Conservation (phyloP, 192 early-diverging fungal species). For the Mortierella hygrophila region DNA sequence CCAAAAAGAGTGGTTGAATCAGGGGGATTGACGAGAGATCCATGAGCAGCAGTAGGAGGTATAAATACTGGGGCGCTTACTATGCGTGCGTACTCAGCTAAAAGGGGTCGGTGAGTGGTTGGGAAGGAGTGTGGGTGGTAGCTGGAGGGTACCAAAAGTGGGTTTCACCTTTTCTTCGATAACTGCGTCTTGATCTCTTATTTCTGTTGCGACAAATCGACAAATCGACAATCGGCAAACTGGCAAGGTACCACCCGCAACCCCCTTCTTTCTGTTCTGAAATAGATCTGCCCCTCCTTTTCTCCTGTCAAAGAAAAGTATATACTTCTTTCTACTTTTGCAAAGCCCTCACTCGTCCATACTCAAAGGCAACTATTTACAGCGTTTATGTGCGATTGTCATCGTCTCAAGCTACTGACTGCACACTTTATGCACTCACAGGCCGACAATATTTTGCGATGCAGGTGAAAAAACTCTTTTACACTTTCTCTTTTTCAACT, state of each 20-base stretch:
- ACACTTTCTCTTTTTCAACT: no score
- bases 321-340: background rate
- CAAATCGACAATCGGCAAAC: background rate
- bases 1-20: background rate
- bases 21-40: background rate
- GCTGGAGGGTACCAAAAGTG: background rate
- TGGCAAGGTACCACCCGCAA: background rate
- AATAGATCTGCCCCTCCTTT: background rate
- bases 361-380: no score
- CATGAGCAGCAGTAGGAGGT: background rate
- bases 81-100: background rate
- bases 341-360: no score
- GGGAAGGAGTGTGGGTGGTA: background rate
- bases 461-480: no score
- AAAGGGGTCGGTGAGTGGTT: background rate
- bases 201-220: background rate
- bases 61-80: background rate
- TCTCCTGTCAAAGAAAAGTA: background rate
- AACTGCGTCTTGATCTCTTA: background rate
- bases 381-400: no score
- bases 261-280: background rate
- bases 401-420: no score
- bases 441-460: no score
- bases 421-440: no score
- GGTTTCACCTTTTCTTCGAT: background rate